These are phyloP conservation scores for Spongospora subterranea DNA, from an alignment of 208 protist genomes.

Conservation along the genomic window DNA sequence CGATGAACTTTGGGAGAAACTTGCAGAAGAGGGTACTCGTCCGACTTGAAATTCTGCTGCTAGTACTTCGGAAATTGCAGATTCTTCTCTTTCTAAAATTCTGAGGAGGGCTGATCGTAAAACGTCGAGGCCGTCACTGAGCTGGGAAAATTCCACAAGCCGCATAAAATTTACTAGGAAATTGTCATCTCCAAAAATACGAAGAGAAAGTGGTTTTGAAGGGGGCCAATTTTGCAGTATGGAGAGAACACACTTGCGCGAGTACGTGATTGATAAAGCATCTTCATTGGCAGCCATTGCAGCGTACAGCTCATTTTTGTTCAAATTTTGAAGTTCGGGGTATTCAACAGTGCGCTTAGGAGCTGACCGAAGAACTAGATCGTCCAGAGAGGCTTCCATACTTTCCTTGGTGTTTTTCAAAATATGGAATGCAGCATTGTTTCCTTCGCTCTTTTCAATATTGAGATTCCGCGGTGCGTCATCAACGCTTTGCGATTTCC, in stretches of 20 bases:
- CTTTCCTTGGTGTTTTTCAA: slow-evolving; percentile 54
- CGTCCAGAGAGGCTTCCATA: slow-evolving; percentile 58
- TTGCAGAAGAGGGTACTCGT: neutral
- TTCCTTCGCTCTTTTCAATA: slow-evolving; percentile 55
- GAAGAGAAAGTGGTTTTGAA: slow-evolving; percentile 4
- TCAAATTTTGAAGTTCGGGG: slow-evolving; percentile 37
- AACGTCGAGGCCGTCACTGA: slow-evolving; percentile 54
- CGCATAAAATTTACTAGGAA: slow-evolving; percentile 58
- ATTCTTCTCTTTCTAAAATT: slow-evolving; percentile 49
- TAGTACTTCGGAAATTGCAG: neutral
- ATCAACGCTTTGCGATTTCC: neutral
- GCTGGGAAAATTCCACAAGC: slow-evolving; percentile 60
- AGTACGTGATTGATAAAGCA: slow-evolving; percentile 56
- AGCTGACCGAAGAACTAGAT: slow-evolving; percentile 13
- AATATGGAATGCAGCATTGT: slow-evolving; percentile 48
- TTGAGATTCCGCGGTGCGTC: slow-evolving; percentile 13
- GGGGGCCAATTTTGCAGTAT: slow-evolving; percentile 63
- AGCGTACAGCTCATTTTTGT: slow-evolving; percentile 58
- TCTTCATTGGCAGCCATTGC: slow-evolving; percentile 53
- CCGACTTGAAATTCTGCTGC: neutral
- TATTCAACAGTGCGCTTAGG: slow-evolving; percentile 26
- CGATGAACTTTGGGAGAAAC: neutral
- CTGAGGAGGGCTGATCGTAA: slow-evolving; percentile 6
- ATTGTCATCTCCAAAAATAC: slow-evolving; percentile 59
- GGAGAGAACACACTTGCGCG: slow-evolving; percentile 49